These are phyloP conservation scores for Fusarium virguliforme DNA, from an alignment of 2,329 filamentous ascomycete genomes.

Conservation along the genomic window DNA sequence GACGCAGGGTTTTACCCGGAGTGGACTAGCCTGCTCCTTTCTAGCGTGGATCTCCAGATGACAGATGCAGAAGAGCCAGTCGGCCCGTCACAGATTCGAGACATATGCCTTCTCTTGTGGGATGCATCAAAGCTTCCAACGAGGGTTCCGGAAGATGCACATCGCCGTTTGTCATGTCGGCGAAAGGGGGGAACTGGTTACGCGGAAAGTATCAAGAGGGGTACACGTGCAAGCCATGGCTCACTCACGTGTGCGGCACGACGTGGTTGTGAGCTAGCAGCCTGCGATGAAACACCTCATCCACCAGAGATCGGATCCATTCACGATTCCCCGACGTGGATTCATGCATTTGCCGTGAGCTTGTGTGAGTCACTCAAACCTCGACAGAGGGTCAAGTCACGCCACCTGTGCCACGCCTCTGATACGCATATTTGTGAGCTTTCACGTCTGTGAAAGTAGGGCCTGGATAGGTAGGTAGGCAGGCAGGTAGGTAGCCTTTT, in stretches of 20 bases:
- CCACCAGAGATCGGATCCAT: constrained; percentile 26
- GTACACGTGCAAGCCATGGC: neutral
- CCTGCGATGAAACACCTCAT: constrained; percentile 24
- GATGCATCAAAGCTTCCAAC: constrained; percentile 7
- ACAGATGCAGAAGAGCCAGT: constrained; percentile 30
- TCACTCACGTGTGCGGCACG: constrained; percentile 5
- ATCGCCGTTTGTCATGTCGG: constrained; percentile 20
- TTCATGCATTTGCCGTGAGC: constrained; percentile 34
- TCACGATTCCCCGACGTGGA: constrained; percentile 25
- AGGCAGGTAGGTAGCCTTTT: neutral
- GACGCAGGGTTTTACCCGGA: constrained; percentile 37
- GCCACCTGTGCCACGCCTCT: constrained; percentile 28
- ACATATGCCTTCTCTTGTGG: constrained; percentile 3
- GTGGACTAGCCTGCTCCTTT: constrained; percentile 23
- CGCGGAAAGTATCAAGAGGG: neutral
- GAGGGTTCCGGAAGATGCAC: constrained; percentile 25
- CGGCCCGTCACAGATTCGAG: constrained; percentile 11
- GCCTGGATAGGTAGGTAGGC: no score
- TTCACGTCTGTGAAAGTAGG: neutral
- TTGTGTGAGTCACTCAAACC: constrained; percentile 27
- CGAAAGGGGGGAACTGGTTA: neutral
- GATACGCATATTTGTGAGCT: constrained; percentile 1
- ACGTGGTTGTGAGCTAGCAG: constrained; percentile 11
- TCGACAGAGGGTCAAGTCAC: constrained; percentile 26
- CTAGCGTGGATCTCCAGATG: constrained; percentile 37